A percentile compares a stretch with the other conserved stretches of the same genome.
Evolutionary conservation across 805 yeast species (phyloP).

Genomic region (Saccharomycopsis guyanensis): DNA sequence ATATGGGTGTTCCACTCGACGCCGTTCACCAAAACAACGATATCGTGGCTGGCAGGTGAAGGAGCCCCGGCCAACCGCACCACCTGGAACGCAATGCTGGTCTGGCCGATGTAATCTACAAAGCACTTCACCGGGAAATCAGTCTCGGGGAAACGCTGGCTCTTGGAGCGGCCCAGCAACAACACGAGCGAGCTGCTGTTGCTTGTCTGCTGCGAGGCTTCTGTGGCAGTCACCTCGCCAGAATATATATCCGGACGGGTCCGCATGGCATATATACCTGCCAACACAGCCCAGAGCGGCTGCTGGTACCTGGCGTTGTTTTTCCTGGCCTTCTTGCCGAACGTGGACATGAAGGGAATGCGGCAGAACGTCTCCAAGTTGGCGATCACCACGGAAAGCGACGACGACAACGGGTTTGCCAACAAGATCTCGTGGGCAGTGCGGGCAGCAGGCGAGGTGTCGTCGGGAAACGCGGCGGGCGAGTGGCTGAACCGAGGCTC

Average conservation of each 20-base stretch:
- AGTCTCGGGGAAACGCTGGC: constrained; percentile 23
- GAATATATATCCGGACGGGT: constrained; percentile 37
- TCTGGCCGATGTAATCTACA: constrained; percentile 44
- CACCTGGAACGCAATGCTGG: constrained; percentile 44
- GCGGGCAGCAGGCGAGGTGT: too few relatives aligned
- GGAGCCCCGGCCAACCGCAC: constrained; percentile 27
- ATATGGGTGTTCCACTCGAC: constrained; percentile 42
- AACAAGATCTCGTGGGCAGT: neutral
- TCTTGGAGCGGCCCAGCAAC: constrained; percentile 13
- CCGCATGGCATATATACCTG: constrained; percentile 44
- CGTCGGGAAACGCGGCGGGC: constrained; percentile 13
- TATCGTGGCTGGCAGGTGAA: constrained; percentile 22
- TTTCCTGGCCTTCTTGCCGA: neutral
- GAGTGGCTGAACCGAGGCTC: too few relatives aligned
- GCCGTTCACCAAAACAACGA: constrained; percentile 51
- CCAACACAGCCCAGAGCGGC: constrained; percentile 47
- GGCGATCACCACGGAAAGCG: constrained; percentile 31
- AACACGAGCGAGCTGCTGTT: constrained; percentile 20
- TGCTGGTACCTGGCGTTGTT: constrained; percentile 25
- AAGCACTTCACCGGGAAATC: constrained; percentile 29
- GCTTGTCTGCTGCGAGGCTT: constrained; percentile 9
- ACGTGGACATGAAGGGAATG: constrained; percentile 24
- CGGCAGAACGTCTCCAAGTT: constrained; percentile 34
- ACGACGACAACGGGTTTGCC: constrained; percentile 24
- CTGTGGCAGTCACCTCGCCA: constrained; percentile 28